Base-by-base conservation (phyloP, 2,329 filamentous ascomycete genomes). In the Phaeosphaeriaceae sp. region DNA sequence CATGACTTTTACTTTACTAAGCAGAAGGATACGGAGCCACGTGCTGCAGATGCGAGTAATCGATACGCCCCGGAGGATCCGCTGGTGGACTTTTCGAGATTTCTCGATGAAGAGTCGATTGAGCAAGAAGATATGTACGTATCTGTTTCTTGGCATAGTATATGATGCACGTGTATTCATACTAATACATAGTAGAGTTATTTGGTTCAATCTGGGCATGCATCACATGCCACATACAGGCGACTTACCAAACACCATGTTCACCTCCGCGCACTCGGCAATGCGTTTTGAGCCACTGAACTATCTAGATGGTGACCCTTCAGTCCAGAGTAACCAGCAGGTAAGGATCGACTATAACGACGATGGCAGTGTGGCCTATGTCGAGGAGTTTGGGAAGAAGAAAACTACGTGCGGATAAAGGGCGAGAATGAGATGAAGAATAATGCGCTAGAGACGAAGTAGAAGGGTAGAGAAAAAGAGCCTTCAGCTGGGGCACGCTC, bases 21-120 rank as follows among this genome's bases (percentile, higher is more conserved):
- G 48, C 79, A 76, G 6, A 79, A 84, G 46, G 81, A 85, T 56
- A 79, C 75, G 0, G 82, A 85, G 63, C 79, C 79, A 1, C 69
- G 70, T 3, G 68, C 70, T 29, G 75, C 77, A 0, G 74, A 81
- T 30, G 67, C 78, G 1, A 72, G 75, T 48, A 82, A 83, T 56
- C 74, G 67, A 39, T 74, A 78, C 54, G 73, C 78, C 23, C 68
- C 74, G 0, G 32, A 71, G 3, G 74, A 82, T 42, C 82, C 82
- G 4, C 70, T 79, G 3, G 66, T 83, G 16, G 72, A 83, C 56
- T 84, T 84, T 54, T 64, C 64, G 33, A 73, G 75, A 21, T 82
- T 82, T 63, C 76, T 81, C 29, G 65, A 82, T 53, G 72, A 65
- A 13, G 78, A 82, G 57, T 62, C 63, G 52, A 48, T 77, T 4